Evolutionary conservation across 192 early-diverging fungal species (phyloP).

Genomic region (Linnemannia schmuckeri): DNA sequence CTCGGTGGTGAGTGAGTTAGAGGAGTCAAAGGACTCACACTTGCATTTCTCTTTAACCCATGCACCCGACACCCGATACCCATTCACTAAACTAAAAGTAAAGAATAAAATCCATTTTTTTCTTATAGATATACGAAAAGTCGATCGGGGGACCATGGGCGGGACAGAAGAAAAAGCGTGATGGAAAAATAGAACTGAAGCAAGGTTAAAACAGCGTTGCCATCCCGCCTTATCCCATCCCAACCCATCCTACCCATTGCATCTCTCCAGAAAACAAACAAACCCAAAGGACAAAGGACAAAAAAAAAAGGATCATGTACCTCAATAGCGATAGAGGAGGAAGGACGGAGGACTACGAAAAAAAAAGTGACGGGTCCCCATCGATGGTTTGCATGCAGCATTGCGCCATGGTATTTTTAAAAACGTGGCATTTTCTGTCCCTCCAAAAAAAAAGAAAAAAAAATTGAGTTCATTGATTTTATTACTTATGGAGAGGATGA

Average conservation of each 20-base stretch:
- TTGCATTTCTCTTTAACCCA: no score
- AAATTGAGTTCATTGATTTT: neutral
- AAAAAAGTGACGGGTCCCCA: neutral
- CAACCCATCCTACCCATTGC: no score
- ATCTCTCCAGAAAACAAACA: neutral
- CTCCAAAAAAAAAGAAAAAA: neutral
- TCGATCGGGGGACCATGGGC: neutral
- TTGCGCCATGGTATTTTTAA: neutral
- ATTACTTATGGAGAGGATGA: neutral
- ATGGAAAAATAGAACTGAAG: neutral
- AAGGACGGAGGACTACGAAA: neutral
- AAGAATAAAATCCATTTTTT: no score
- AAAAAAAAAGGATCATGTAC: neutral
- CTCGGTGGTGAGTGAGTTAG: no score
- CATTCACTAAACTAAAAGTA: no score
- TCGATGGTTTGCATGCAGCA: neutral
- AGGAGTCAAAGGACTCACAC: no score
- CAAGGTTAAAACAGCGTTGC: slow-evolving; percentile 21
- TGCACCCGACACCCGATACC: no score
- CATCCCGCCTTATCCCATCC: neutral
- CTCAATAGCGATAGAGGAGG: neutral
- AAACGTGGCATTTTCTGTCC: neutral
- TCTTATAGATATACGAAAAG: no score
- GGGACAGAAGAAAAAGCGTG: neutral
- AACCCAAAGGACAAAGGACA: neutral